Conservation (phyloP, 2,329 filamentous ascomycete genomes). For the Fusarium anthophilum region DNA sequence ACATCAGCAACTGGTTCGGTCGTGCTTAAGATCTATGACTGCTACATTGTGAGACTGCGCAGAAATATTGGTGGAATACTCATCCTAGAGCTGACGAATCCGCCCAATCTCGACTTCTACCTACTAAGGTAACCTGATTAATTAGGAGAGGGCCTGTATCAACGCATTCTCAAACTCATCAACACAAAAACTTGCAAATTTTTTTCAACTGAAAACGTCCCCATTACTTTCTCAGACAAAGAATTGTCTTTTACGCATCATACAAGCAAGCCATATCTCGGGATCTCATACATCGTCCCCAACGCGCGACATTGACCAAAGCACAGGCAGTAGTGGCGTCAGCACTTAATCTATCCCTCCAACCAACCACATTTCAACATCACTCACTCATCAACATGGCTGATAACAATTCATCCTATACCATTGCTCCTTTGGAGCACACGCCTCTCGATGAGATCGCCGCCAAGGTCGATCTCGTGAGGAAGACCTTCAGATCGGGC, state of each 20-base stretch:
- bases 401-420: slow-evolving; percentile 53
- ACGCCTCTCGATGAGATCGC: slow-evolving; percentile 76
- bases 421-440: slow-evolving; percentile 61
- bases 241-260: neutral
- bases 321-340: slow-evolving; percentile 2
- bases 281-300: neutral
- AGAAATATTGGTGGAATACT: slow-evolving; percentile 3
- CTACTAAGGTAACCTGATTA: slow-evolving; percentile 6
- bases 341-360: slow-evolving; percentile 10
- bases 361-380: slow-evolving; percentile 19
- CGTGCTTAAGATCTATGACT: neutral
- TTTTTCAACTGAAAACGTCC: neutral
- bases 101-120: neutral
- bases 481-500: slow-evolving; percentile 77
- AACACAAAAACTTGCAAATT: neutral
- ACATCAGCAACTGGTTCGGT: neutral
- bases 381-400: slow-evolving; percentile 25
- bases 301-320: neutral
- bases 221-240: neutral
- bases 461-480: slow-evolving; percentile 66
- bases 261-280: neutral
- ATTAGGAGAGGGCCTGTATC: slow-evolving; percentile 12
- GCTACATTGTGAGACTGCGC: neutral
- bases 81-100: neutral
- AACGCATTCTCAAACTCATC: neutral